Base-by-base conservation (phyloP, 2,329 filamentous ascomycete genomes). In the Fusarium liriodendri region DNA sequence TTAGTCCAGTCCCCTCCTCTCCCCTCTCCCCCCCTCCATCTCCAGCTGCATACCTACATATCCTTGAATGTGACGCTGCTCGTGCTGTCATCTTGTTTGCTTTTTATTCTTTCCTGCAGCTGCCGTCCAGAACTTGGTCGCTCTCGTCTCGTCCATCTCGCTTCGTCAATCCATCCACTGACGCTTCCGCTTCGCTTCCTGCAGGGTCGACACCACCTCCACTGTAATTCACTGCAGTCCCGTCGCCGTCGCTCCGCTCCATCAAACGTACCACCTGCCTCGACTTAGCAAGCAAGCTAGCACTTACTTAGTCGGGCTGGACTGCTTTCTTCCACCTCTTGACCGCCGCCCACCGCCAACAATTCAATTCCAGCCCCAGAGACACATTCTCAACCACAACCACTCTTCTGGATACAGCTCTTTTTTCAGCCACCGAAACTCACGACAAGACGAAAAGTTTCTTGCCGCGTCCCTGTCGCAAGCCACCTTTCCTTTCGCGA, bases 331-430 rank as follows among this genome's bases (percentile, higher is more conserved):
- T 20, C 20, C 27, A 16, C 9, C 18, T 57, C 38, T 60, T 73
- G 72, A 73, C 72, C 72, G 72, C 72, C 69, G 66, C 57, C 72
- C 69, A 45, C 42, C 37, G 47, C 72, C 62, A 57, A 29, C 50
- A 66, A 40, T 67, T 64, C 40, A 45, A 45, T 67, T 64, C 62
- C 58, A 69, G 47, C 65, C 37, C 61, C 47, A 58, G 54, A 60
- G 25, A 58, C 60, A 67, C 54, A 58, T 61, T 67, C 55, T 61
- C 52, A 57, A 64, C 32, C 60, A 57, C 59, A 47, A 61, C 55
- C 59, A 72, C 55, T 72, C 29, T 45, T 50, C 57, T 37, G 16
- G 57, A 52, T 35, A 69, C 71, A 54, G 22, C 14, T 35, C 62
- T 35, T 35, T 42, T 60, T 42, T 60, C 66, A 69, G 68, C 71